Conservation (phyloP, 495 filamentous ascomycete genomes). For the Penicillium canariense region DNA sequence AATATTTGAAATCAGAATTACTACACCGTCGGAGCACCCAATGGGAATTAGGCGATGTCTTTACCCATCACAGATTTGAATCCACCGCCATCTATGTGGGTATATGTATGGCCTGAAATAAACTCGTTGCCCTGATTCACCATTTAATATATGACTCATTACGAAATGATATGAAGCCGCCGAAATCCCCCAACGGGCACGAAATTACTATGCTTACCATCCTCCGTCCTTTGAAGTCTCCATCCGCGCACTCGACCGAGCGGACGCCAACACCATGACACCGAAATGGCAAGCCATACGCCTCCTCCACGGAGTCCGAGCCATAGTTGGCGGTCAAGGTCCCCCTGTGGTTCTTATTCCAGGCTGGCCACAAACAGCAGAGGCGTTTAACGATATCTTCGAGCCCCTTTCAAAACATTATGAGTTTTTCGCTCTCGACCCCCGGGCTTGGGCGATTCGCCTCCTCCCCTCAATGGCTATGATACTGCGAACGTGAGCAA, state of each 20-base stretch:
- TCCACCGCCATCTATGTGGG: not conserved
- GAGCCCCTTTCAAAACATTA: conserved; percentile 24
- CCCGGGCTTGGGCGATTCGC: conserved; percentile 25
- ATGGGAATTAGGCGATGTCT: not conserved
- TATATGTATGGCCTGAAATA: not conserved
- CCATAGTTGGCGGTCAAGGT: conserved; percentile 25
- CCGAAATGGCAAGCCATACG: conserved; percentile 21
- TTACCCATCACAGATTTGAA: not conserved
- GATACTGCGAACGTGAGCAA: conserved; percentile 25
- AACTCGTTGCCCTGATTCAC: not conserved
- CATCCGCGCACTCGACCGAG: not conserved
- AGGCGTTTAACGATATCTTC: conserved; percentile 24
- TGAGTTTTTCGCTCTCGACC: conserved; percentile 27
- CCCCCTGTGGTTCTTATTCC: conserved; percentile 24
- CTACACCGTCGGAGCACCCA: not conserved
- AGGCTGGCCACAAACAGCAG: conserved; percentile 31
- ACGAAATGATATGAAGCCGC: not conserved
- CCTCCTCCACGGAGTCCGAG: conserved; percentile 27
- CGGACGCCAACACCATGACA: conserved; percentile 16
- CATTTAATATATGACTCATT: not conserved
- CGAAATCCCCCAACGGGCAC: not conserved
- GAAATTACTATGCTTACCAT: not conserved
- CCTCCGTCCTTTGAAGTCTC: not conserved
- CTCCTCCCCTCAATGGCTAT: conserved; percentile 14
- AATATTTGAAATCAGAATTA: too few relatives aligned